Evolutionary conservation across 2,329 filamentous ascomycete genomes (phyloP), one percentile per base, ranked within the genome.

Genomic region (Alternaria rosae): DNA sequence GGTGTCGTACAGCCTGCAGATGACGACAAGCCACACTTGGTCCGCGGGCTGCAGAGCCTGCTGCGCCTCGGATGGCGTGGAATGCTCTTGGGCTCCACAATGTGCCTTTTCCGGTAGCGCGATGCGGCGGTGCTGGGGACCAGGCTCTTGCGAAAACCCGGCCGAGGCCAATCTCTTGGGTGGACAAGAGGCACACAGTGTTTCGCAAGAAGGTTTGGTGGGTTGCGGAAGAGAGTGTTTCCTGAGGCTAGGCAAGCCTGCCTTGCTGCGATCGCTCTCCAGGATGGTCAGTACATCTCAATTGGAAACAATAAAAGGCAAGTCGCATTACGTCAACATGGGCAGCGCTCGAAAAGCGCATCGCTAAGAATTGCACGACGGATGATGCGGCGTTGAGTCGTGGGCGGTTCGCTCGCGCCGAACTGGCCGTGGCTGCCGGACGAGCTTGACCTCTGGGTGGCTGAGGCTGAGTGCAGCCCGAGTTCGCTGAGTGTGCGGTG

Each of bases 391-490:
- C 55, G 41, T 41, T 59, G 32, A 50, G 35, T 26, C 41, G 53
- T 50, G 51, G 57, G 21, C 47, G 47, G 47, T 54, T 66, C 50
- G 56, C 42, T 54, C 43, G 57, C 42, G 48, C 64, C 64, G 57
- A 62, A 66, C 38, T 38, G 59, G 65, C 65, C 68, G 69, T 67
- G 59, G 58, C 53, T 66, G 45, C 66, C 68, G 66, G 62, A 53
- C 45, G 59, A 67, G 53, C 61, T 58, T 52, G 61, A 47, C 57
- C 54, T 64, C n/a, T 66, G 67, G 61, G 59, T 62, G 61, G 62
- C 65, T 59, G 74, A 68, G 75, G 75, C 75, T 74, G 74, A 74
- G 73, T 65, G 59, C 66, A 69, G 66, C 70, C 64, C 66, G 65
- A 71, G 63, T 70, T 68, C 70, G 68, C 67, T 61, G 38, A 55